Percentiles rank a stretch among this genome's conserved stretches.
phyloP scores from a whole-genome alignment of 2,329 filamentous ascomycete species.

The Claviceps purpurea region DNA sequence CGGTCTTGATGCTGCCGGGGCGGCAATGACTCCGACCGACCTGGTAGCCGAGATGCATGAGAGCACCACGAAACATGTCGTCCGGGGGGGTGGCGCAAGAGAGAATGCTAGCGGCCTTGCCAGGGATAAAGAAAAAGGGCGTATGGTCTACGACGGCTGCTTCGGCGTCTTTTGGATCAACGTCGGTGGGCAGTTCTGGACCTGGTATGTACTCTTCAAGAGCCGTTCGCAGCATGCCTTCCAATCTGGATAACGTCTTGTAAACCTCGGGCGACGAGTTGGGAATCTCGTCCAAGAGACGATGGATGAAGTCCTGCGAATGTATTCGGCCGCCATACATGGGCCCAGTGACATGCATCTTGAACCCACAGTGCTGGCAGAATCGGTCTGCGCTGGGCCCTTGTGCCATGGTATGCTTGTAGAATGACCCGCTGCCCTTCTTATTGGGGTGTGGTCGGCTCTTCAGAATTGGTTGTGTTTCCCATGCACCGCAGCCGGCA shows the following conservation, averaged over 20 bases:
- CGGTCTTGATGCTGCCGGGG: constrained; percentile 80
- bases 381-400: constrained; percentile 51
- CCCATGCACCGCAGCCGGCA: constrained; percentile 80
- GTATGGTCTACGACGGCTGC: constrained; percentile 56
- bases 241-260: constrained; percentile 64
- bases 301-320: constrained; percentile 67
- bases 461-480: constrained; percentile 63
- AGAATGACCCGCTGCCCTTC: constrained; percentile 54
- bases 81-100: constrained; percentile 72
- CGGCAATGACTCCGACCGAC: constrained; percentile 81
- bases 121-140: constrained; percentile 80
- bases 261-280: constrained; percentile 56
- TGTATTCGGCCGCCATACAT: constrained; percentile 93
- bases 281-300: constrained; percentile 61
- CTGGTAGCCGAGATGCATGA: constrained; percentile 67
- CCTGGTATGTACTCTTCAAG: constrained; percentile 53
- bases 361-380: constrained; percentile 76
- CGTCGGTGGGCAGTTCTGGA: constrained; percentile 23
- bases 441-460: constrained; percentile 56
- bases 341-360: constrained; percentile 77
- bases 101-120: constrained; percentile 58
- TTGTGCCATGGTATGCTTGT: constrained; percentile 64
- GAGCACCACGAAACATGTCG: constrained; percentile 65
- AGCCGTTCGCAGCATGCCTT: constrained; percentile 84
- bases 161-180: constrained; percentile 31